Evolutionary conservation across 78 protist genomes (phyloP).

Genomic region (Monosiga brevicollis): DNA sequence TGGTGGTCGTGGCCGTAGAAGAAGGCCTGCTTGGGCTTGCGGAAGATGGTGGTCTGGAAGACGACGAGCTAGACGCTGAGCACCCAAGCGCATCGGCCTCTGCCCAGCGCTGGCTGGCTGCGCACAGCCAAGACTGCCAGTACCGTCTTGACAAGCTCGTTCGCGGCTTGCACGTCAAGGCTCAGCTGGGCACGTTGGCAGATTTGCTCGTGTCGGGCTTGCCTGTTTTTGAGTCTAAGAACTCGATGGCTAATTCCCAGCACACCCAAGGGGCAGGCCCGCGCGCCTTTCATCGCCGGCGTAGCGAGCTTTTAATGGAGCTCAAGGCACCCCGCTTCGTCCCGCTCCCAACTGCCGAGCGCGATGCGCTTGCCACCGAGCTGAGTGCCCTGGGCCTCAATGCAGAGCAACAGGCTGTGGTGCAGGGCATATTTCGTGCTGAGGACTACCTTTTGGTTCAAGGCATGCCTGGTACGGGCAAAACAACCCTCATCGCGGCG

Average conservation of each 20-base stretch:
- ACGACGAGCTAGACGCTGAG: too few species aligned
- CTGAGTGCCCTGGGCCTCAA: neutral
- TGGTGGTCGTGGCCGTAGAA: too few species aligned
- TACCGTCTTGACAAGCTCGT: neutral
- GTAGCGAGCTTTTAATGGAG: neutral
- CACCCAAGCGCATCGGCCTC: too few species aligned
- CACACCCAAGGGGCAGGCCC: neutral
- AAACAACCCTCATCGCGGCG: slow-evolving; percentile 56
- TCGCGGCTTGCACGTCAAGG: neutral
- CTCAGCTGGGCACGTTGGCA: neutral
- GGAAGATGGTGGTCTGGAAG: too few species aligned
- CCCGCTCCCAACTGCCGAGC: neutral
- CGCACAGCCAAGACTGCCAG: neutral
- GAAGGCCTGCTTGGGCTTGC: too few species aligned
- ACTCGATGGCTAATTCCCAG: neutral
- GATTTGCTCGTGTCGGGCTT: neutral
- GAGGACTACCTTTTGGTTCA: slow-evolving; percentile 58
- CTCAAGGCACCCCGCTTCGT: too few species aligned
- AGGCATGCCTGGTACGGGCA: slow-evolving; percentile 86
- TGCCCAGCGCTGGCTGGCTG: slow-evolving; percentile 1
- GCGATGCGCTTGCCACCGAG: neutral
- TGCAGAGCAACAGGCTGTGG: neutral
- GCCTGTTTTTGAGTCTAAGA: neutral
- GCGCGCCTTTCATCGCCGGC: neutral
- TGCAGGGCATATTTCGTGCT: neutral